These are phyloP conservation scores for Dictyostelium citrinum DNA, from an alignment of 78 protist genomes.

Conservation along the genomic window DNA sequence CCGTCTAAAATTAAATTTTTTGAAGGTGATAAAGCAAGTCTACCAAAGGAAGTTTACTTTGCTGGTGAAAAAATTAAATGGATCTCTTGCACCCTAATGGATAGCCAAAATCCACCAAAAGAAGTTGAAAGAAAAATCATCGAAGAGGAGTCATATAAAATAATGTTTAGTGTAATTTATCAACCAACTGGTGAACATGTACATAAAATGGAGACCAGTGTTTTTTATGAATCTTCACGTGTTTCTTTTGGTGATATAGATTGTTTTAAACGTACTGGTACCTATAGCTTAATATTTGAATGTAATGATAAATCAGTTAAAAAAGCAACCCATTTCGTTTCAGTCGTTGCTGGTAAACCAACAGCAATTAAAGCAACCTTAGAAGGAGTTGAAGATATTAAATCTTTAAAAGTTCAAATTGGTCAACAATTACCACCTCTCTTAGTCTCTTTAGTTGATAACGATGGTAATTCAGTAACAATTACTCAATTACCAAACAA, in stretches of 20 bases:
- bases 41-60: slow-evolving; percentile 1
- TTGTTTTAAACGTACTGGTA: slow-evolving; percentile 13
- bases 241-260: slow-evolving; percentile 20
- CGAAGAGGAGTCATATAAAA: slow-evolving; percentile 15
- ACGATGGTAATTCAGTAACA: background rate
- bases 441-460: background rate
- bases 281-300: slow-evolving; percentile 26
- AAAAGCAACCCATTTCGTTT: background rate
- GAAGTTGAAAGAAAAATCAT: slow-evolving; percentile 28
- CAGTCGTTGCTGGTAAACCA: background rate
- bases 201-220: background rate
- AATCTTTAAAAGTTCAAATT: background rate
- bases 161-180: background rate
- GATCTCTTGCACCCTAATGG: slow-evolving; percentile 9
- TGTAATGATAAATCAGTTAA: slow-evolving; percentile 37
- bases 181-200: background rate
- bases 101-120: slow-evolving; percentile 39
- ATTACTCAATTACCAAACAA: background rate
- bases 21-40: slow-evolving; percentile 47
- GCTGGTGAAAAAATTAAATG: slow-evolving; percentile 57
- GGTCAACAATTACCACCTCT: background rate
- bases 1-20: slow-evolving; percentile 44
- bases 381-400: background rate
- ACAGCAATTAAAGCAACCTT: background rate
- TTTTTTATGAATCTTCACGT: slow-evolving; percentile 2